Conservation (phyloP, 306 rosid genomes). For the Prunus padus region DNA sequence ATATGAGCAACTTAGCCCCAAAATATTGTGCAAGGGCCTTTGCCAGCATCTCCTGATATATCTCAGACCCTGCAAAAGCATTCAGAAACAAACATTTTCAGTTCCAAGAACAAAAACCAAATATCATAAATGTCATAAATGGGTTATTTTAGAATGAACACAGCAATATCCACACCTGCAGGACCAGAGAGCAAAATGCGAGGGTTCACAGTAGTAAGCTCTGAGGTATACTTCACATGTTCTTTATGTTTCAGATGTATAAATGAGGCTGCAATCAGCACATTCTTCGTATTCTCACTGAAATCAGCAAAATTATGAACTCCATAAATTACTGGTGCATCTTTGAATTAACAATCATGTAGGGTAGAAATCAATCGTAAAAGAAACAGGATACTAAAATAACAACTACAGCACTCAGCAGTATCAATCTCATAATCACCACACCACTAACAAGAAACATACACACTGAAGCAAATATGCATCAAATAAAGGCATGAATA, state of each 20-base stretch:
- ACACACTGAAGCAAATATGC: background rate
- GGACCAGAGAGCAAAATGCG: conserved; percentile 98
- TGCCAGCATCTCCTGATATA: conserved; percentile 94
- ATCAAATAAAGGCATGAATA: background rate
- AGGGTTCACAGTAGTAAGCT: conserved; percentile 88
- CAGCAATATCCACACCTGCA: conserved; percentile 52
- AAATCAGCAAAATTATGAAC: conserved; percentile 29
- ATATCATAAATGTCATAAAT: conserved; percentile 1
- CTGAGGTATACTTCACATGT: conserved; percentile 76
- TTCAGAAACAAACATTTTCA: conserved; percentile 21
- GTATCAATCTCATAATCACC: background rate
- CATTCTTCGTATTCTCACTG: conserved; percentile 92
- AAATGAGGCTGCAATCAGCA: conserved; percentile 84
- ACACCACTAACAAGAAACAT: background rate
- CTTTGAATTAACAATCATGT: background rate
- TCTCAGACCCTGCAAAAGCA: conserved; percentile 80
- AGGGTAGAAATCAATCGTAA: background rate
- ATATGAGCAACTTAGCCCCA: conserved; percentile 91
- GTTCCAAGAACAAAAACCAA: background rate
- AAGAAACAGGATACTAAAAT: background rate
- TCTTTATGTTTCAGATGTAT: conserved; percentile 90
- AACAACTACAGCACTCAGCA: background rate
- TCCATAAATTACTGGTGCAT: conserved; percentile 11
- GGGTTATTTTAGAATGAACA: conserved; percentile 3
- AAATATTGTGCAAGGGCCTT: conserved; percentile 92